Conservation (phyloP, 1,284 basidiomycete species). For the Cerrena zonata region DNA sequence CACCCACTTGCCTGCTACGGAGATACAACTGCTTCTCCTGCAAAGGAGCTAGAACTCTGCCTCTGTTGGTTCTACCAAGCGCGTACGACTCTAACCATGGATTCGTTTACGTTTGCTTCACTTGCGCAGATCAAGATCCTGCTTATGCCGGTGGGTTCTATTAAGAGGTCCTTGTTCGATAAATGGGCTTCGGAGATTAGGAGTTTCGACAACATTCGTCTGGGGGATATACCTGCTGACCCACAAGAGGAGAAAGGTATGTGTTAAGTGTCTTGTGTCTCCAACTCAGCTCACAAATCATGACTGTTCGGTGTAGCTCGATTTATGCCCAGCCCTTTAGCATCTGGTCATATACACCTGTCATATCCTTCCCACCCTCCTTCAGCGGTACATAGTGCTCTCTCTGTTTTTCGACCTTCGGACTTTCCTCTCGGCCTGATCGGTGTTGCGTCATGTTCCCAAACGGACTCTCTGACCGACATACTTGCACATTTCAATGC, state of each 20-base stretch:
- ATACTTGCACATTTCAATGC: slow-evolving; percentile 64
- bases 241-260: slow-evolving; percentile 72
- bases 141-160: slow-evolving; percentile 71
- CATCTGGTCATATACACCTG: slow-evolving; percentile 69
- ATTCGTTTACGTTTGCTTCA: slow-evolving; percentile 66
- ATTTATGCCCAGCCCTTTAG: slow-evolving; percentile 75
- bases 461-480: slow-evolving; percentile 50
- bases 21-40: too few relatives aligned
- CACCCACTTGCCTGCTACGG: too few relatives aligned
- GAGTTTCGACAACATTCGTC: slow-evolving; percentile 62
- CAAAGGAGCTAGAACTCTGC: too few relatives aligned
- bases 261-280: slow-evolving; percentile 14
- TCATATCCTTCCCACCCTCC: slow-evolving; percentile 67
- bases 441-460: slow-evolving; percentile 65
- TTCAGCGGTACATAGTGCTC: slow-evolving; percentile 48
- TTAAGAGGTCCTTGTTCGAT: slow-evolving; percentile 58
- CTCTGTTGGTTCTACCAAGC: too few relatives aligned
- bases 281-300: slow-evolving; percentile 3
- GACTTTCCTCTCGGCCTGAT: slow-evolving; percentile 76
- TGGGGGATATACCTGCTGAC: slow-evolving; percentile 76
- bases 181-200: slow-evolving; percentile 66
- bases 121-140: slow-evolving; percentile 74
- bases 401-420: slow-evolving; percentile 69
- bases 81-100: slow-evolving; percentile 38
- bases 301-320: slow-evolving; percentile 43